Percentiles rank a stretch among this genome's conserved stretches.
Evolutionary conservation across 164 flowering plant genomes (phyloP).

Genomic region (Amborella trichopoda): DNA sequence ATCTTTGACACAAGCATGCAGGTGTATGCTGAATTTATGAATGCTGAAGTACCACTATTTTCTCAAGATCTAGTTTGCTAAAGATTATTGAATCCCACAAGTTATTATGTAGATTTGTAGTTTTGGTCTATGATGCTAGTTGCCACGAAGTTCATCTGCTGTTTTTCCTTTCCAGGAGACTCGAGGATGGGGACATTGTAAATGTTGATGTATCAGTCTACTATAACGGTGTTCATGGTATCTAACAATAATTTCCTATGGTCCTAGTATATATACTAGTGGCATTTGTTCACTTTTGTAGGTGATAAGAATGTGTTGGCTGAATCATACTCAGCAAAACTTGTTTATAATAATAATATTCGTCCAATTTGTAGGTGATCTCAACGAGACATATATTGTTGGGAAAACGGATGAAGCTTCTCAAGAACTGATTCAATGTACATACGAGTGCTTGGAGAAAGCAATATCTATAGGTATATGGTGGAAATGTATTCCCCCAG

Average conservation of each 20-base stretch:
- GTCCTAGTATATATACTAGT: conserved; percentile 1
- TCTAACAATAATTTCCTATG: too few species aligned
- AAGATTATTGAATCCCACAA: too few species aligned
- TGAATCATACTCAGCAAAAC: too few species aligned
- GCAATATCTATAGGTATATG: conserved; percentile 82
- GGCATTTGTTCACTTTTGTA: background rate
- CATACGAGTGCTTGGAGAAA: conserved; percentile 95
- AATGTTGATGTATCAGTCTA: conserved; percentile 90
- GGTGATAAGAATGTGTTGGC: too few species aligned
- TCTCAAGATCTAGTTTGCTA: too few species aligned
- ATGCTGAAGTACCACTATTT: too few species aligned
- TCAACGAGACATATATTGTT: conserved; percentile 92
- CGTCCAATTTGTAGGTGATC: conserved; percentile 50
- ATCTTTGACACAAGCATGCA: too few species aligned
- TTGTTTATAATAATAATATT: background rate
- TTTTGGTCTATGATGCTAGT: too few species aligned
- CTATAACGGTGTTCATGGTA: conserved; percentile 94
- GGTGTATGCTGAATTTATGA: too few species aligned
- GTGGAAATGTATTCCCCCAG: too few species aligned
- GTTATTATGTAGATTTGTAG: too few species aligned
- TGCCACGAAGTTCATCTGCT: background rate
- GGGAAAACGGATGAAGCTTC: conserved; percentile 95
- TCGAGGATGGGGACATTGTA: conserved; percentile 96
- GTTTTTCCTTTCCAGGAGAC: conserved; percentile 36
- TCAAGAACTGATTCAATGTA: conserved; percentile 55